phyloP scores from a whole-genome alignment of 1,284 basidiomycete species.

The Tilletia caries region DNA sequence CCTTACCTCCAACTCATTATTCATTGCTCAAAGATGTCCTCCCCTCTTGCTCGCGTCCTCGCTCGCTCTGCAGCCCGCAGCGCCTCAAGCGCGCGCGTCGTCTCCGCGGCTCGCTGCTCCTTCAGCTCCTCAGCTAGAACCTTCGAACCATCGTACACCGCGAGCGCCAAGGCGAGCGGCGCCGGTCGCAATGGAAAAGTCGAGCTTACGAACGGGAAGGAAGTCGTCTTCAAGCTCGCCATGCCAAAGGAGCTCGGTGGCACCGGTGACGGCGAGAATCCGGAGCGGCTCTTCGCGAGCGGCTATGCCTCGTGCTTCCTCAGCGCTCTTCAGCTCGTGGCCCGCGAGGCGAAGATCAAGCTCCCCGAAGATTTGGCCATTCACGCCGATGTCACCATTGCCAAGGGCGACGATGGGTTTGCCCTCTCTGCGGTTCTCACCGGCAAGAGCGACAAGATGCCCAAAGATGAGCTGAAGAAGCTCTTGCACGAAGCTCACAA shows the following conservation, averaged over 20 bases:
- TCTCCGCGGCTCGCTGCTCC: neutral
- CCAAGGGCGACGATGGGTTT: neutral
- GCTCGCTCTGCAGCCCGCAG: too few species aligned
- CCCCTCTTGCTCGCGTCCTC: too few species aligned
- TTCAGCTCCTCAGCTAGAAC: neutral
- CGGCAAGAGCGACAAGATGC: conserved; percentile 7
- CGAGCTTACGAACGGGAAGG: neutral
- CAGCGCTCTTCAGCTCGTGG: conserved; percentile 5
- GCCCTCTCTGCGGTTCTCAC: neutral
- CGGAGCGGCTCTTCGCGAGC: neutral
- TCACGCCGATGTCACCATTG: neutral
- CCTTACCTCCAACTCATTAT: too few species aligned
- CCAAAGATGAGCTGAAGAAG: conserved; percentile 5
- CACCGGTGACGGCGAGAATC: neutral
- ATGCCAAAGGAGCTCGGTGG: conserved; percentile 6
- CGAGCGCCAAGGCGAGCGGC: neutral
- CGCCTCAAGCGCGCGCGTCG: neutral
- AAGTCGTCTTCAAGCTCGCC: neutral
- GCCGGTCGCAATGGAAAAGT: neutral
- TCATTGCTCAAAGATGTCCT: too few species aligned
- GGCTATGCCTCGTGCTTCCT: conserved; percentile 2
- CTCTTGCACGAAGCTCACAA: conserved; percentile 4
- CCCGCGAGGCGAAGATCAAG: neutral
- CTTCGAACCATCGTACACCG: neutral
- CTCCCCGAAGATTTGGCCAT: neutral